Evolutionary conservation across 257 asterid species (phyloP), one percentile per base, ranked within the genome.

Genomic region (Primulina eburnea): DNA sequence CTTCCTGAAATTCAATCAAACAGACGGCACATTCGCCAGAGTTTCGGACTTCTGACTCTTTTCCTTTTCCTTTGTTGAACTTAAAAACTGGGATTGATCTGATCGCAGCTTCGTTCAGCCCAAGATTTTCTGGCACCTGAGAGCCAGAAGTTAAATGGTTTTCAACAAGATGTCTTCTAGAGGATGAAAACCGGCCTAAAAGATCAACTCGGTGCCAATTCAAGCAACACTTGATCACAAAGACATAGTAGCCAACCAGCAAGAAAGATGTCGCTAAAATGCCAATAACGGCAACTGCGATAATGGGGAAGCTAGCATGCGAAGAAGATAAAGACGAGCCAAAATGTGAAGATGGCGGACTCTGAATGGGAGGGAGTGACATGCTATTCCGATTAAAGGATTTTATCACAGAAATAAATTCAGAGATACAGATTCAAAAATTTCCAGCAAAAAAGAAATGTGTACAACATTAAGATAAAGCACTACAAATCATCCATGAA

Each of bases 221-320:
- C 28, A 90, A 65, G 84, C 98, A 90, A 75, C 97, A 90, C 67
- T 93, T 93, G 79, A 90, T 93, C 52, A 87, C 95, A 68, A 93
- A 90, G 2, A 93, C 71, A 82, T 93, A 93, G 92, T 89, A 93
- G 79, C 95, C 72, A 21, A 93, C 90, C 5, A 93, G 90, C 71
- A 93, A 78, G 77, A 93, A 75, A 0, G 83, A 90, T 16, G 96
- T 90, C 67, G 98, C 94, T 0, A 90, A 9, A 2, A 93, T 93
- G n/a, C 98, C 98, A 34, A 93, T 86, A 10, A 93, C 75, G 61
- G 98, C 96, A 8, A 93, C 84, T 11, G 93, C 96, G 32, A 90
- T 83, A 47, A 93, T 93, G 0, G 98, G 98, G 62, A 90, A 93
- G 29, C 90, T 76, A 0, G 87, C 10, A 81, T 84, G 87, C 0